These are phyloP conservation scores for Quercus engelmannii DNA, from an alignment of 306 rosid species.

Conservation along the genomic window DNA sequence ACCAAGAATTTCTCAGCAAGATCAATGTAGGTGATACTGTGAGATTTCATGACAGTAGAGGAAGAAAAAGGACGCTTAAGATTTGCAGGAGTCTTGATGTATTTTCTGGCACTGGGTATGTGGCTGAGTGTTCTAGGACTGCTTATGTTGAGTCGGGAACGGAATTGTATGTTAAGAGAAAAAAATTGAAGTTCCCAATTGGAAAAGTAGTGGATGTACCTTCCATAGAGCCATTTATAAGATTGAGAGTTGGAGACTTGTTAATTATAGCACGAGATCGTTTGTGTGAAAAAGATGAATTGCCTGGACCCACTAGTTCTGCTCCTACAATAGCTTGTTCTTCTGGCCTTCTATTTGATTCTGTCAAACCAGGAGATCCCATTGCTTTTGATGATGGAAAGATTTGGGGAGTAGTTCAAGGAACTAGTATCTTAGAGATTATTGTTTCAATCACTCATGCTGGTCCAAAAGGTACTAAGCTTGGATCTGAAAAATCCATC, in stretches of 20 bases:
- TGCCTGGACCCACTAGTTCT: not conserved
- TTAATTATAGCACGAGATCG: not conserved
- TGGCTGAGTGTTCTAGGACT: constrained; percentile 5
- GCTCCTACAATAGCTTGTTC: not conserved
- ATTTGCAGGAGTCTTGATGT: not conserved
- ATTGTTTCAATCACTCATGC: constrained; percentile 7
- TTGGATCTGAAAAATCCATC: constrained; percentile 8
- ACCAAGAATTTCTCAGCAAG: not conserved
- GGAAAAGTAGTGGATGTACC: constrained; percentile 1
- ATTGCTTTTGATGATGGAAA: constrained; percentile 2
- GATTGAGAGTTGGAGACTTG: constrained; percentile 2
- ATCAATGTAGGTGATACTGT: not conserved
- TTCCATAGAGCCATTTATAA: not conserved
- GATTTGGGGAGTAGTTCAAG: constrained; percentile 3
- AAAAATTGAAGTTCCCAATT: not conserved
- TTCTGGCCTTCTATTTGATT: constrained; percentile 6
- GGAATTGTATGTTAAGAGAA: not conserved
- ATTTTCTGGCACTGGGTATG: not conserved
- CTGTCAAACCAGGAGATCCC: constrained; percentile 8
- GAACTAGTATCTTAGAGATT: not conserved
- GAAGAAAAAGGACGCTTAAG: not conserved
- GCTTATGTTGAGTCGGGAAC: not conserved
- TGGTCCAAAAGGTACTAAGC: not conserved
- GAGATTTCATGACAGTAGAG: not conserved
- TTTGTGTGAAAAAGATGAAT: not conserved